Conservation (phyloP, 2,329 filamentous ascomycete genomes). For the Sporothrix pseudoabietina region DNA sequence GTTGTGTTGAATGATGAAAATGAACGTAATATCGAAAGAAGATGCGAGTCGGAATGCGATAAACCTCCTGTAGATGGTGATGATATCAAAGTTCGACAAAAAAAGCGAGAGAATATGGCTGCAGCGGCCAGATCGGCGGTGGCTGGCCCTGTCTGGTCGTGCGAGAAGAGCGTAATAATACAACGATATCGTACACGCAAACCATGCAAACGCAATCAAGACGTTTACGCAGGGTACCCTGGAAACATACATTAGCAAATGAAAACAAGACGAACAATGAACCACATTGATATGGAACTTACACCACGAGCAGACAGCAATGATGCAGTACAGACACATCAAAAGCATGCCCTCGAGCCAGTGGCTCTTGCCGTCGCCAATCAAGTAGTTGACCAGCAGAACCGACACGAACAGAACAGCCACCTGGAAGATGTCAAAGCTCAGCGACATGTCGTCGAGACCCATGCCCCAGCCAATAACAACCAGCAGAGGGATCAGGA, state of each 20-base stretch:
- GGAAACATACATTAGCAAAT: constrained; percentile 3
- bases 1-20: not conserved
- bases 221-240: constrained; percentile 31
- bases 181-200: constrained; percentile 24
- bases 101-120: not conserved
- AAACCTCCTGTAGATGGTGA: not conserved
- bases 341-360: constrained; percentile 78
- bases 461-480: constrained; percentile 77
- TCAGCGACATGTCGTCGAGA: constrained; percentile 73
- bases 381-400: constrained; percentile 82
- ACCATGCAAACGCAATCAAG: not conserved
- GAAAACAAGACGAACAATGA: not conserved
- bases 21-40: constrained; percentile 15
- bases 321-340: constrained; percentile 78
- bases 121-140: not conserved
- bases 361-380: constrained; percentile 79
- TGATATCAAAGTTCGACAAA: not conserved
- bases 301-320: constrained; percentile 69
- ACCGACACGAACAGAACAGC: constrained; percentile 82
- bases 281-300: constrained; percentile 40
- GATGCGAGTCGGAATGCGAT: not conserved
- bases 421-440: constrained; percentile 88
- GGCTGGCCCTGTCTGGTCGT: not conserved
- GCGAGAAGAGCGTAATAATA: constrained; percentile 6
- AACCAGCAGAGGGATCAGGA: constrained; percentile 75